Percentiles rank a stretch among this genome's conserved stretches.
Conservation (phyloP, 331 rosid species). For the Malus hybrid region DNA sequence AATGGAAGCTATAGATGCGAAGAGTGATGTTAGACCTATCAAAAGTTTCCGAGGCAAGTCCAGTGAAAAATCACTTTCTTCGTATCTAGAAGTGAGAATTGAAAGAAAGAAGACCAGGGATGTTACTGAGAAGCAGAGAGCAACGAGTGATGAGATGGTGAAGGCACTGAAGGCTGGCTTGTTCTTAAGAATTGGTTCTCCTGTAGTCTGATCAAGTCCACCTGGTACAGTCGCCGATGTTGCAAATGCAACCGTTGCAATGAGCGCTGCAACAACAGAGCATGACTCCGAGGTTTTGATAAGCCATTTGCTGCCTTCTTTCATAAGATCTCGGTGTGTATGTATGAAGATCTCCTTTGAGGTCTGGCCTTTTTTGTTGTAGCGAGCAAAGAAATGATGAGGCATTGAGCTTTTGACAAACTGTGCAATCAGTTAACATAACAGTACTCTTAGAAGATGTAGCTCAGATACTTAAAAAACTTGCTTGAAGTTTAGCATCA, state of each 20-base stretch:
- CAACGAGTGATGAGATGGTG: constrained; percentile 28
- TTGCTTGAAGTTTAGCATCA: no score
- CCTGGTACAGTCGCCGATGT: constrained; percentile 24
- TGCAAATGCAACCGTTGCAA: constrained; percentile 22
- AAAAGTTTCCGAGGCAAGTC: constrained; percentile 34
- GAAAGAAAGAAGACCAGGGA: constrained; percentile 52
- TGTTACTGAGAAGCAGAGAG: constrained; percentile 52
- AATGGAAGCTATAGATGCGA: constrained; percentile 25
- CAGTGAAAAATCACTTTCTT: constrained; percentile 34
- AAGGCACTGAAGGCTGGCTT: constrained; percentile 29
- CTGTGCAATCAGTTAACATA: constrained; percentile 9
- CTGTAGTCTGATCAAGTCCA: background rate
- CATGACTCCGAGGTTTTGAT: constrained; percentile 25
- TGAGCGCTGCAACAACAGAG: constrained; percentile 44
- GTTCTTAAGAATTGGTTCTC: constrained; percentile 5
- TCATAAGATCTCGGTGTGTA: constrained; percentile 2
- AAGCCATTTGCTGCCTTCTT: constrained; percentile 24
- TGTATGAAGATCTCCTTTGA: constrained; percentile 6
- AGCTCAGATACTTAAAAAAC: background rate
- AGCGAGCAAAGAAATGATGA: background rate
- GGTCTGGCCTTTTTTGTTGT: constrained; percentile 1
- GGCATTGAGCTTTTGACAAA: constrained; percentile 26
- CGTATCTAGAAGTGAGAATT: constrained; percentile 45
- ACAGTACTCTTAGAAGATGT: background rate
- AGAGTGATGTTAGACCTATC: constrained; percentile 32